Evolutionary conservation across 306 rosid species (phyloP), one percentile per base, ranked within the genome.

Genomic region (Cucumis cinereus): DNA sequence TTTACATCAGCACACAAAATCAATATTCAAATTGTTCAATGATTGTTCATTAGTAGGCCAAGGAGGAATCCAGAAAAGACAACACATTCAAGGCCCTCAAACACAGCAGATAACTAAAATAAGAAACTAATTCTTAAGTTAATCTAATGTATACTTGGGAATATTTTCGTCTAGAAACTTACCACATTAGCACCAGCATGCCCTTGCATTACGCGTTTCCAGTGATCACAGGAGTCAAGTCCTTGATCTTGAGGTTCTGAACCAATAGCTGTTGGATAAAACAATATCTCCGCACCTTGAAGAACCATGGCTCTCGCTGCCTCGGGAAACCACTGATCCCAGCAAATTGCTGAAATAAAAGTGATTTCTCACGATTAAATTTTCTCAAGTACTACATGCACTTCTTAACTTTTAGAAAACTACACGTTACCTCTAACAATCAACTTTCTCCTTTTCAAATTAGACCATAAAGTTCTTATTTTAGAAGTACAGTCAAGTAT

Each of bases 271-370:
- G 98, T 94, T 36, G 98, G 98, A 82, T 94, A 91, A 81, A 94
- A 82, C 90, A 94, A 83, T 83, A 94, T 86, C 83, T 94, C 97
- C 15, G 96, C 98, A 83, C 98, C 98, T 85, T 94, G 97, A 88
- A 94, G 97, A 56, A 75, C 97, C 96, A 94, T 89, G 60, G 96
- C 90, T 17, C 96, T 87, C 68, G 98, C 97, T 78, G 93, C 90
- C 92, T 94, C 98, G 0, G 97, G 98, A 83, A 94, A 94, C 96
- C 98, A 94, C 86, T 94, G 98, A 85, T 94, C 97, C 98, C 98
- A 94, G 87, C 98, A 91, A 75, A 94, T 90, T 80, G 95, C 98
- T 94, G 87, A 57, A 70, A 85, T 63, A 14, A 79, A 81, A 87
- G 66, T 72, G 6, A 55, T 40, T 76, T 76, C 57, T 57, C 24